A percentile compares a stretch with the other conserved stretches of the same genome.
These are phyloP conservation scores for Aurantiochytrium sp. DNA, from an alignment of 108 stramenopile species.

Conservation along the genomic window DNA sequence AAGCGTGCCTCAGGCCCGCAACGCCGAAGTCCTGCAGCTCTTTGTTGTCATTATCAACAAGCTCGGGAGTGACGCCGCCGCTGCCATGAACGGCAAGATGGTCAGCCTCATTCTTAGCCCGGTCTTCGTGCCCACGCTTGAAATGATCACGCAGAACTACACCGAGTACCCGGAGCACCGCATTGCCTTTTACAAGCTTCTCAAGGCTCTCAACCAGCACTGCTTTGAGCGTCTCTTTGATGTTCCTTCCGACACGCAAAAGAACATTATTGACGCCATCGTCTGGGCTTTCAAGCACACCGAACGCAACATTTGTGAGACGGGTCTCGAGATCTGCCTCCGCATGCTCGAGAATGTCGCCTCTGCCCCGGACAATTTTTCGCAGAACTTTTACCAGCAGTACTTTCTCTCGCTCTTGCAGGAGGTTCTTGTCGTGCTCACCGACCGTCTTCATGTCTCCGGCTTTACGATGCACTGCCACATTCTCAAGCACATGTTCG, in stretches of 20 bases:
- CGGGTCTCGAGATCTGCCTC: constrained; percentile 86
- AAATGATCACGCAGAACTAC: constrained; percentile 96
- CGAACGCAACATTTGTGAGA: constrained; percentile 90
- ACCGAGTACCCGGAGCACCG: constrained; percentile 98
- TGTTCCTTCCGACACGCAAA: constrained; percentile 88
- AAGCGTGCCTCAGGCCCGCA: constrained; percentile 37
- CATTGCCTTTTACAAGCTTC: constrained; percentile 88
- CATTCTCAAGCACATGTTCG: constrained; percentile 87
- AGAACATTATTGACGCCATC: constrained; percentile 90
- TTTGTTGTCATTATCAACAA: constrained; percentile 82
- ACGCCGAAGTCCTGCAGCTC: constrained; percentile 85
- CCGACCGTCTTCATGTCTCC: constrained; percentile 94
- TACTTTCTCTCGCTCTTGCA: constrained; percentile 88
- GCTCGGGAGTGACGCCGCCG: constrained; percentile 54
- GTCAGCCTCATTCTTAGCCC: constrained; percentile 93
- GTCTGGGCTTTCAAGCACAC: constrained; percentile 99
- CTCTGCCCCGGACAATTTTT: constrained; percentile 70
- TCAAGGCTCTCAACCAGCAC: constrained; percentile 64
- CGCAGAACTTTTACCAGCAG: constrained; percentile 89
- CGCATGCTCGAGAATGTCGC: constrained; percentile 86
- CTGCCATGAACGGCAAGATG: constrained; percentile 58
- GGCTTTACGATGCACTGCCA: constrained; percentile 98
- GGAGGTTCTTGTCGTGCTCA: constrained; percentile 95
- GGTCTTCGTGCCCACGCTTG: constrained; percentile 91
- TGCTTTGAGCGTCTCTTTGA: constrained; percentile 92